Conservation (phyloP, 2,329 filamentous ascomycete species). For the Penicillium oxalicum region DNA sequence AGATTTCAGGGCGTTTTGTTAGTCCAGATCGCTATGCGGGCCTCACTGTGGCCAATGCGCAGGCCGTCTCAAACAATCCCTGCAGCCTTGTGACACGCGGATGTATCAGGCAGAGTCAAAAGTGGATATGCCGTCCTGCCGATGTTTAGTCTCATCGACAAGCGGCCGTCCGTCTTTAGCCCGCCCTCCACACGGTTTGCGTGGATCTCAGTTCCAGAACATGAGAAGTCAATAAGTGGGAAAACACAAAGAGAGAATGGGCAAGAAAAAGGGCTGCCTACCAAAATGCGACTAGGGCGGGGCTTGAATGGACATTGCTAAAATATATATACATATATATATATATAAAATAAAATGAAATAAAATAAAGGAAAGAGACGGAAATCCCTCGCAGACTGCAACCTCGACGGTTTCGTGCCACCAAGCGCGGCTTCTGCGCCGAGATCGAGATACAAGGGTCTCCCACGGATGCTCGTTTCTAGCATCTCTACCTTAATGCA, state of each 20-base stretch:
- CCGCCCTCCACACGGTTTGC: too few species aligned
- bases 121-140: background rate
- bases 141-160: background rate
- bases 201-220: too few species aligned
- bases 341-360: conserved; percentile 5
- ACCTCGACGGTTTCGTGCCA: background rate
- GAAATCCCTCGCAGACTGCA: background rate
- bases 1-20: too few species aligned
- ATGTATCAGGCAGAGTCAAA: conserved; percentile 7
- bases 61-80: background rate
- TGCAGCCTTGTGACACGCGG: conserved; percentile 12
- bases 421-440: background rate
- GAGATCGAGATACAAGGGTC: background rate
- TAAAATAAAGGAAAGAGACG: background rate
- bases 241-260: too few species aligned
- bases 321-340: too few species aligned
- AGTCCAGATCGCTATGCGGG: too few species aligned
- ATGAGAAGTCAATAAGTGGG: too few species aligned
- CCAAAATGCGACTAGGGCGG: too few species aligned
- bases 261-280: too few species aligned
- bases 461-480: background rate
- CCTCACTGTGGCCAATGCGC: background rate
- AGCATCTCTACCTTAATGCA: conserved; percentile 2
- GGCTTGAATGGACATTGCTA: too few species aligned
- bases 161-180: too few species aligned